phyloP scores from a whole-genome alignment of 2,329 filamentous ascomycete species.

The Diaporthe sp. region DNA sequence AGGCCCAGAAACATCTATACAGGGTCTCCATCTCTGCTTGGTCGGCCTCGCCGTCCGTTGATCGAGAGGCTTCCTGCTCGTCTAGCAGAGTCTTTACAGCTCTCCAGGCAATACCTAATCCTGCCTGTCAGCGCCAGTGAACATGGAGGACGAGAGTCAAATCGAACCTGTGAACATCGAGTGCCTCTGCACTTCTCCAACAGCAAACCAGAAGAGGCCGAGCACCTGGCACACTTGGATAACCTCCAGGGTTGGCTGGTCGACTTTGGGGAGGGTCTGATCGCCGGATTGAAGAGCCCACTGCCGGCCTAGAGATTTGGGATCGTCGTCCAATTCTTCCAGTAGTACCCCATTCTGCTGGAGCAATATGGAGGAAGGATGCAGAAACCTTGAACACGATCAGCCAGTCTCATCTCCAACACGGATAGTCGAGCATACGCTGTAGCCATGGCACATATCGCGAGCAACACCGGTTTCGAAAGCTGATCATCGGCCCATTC shows the following conservation, averaged over 20 bases:
- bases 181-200: neutral
- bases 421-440: neutral
- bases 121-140: neutral
- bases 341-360: neutral
- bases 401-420: neutral
- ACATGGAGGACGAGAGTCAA: neutral
- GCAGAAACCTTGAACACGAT: neutral
- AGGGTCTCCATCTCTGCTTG: neutral
- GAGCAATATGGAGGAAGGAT: neutral
- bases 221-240: neutral
- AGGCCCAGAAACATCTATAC: neutral
- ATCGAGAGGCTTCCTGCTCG: neutral
- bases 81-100: neutral
- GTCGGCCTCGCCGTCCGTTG: neutral
- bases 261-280: neutral
- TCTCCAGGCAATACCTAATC: neutral
- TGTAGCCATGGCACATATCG: neutral
- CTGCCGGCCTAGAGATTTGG: neutral
- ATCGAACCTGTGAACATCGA: conserved; percentile 1
- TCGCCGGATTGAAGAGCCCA: neutral
- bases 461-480: neutral
- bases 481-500: neutral
- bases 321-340: neutral
- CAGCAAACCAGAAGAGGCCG: neutral
- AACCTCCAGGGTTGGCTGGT: neutral